Evolutionary conservation across 352 stramenopile species (phyloP).

Genomic region (Phytophthora pseudosyringae): DNA sequence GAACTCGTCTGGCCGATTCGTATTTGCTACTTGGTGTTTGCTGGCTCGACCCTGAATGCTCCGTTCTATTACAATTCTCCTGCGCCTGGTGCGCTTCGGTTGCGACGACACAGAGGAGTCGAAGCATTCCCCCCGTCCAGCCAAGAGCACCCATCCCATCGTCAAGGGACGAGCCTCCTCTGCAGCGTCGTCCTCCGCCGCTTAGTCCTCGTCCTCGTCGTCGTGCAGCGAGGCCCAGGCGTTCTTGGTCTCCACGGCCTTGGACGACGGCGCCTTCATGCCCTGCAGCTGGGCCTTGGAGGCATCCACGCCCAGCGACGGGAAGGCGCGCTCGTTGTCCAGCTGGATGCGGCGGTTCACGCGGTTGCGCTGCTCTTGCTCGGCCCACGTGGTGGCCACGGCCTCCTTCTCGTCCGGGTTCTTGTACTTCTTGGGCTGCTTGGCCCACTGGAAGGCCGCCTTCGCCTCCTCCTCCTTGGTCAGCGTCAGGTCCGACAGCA

Average conservation of each 20-base stretch:
- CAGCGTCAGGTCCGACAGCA: constrained; percentile 68
- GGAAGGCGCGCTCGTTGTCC: constrained; percentile 79
- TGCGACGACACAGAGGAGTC: constrained; percentile 11
- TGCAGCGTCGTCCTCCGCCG: neutral
- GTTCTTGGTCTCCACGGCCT: constrained; percentile 78
- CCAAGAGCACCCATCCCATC: constrained; percentile 7
- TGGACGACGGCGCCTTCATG: constrained; percentile 70
- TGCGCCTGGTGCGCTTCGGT: constrained; percentile 12
- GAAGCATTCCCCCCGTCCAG: constrained; percentile 9
- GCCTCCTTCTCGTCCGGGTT: constrained; percentile 55
- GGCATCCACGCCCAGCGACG: constrained; percentile 67
- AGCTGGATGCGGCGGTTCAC: constrained; percentile 64
- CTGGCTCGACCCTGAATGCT: constrained; percentile 16
- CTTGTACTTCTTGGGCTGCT: constrained; percentile 90
- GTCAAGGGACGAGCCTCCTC: neutral
- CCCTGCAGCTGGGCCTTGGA: constrained; percentile 55
- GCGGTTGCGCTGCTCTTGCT: constrained; percentile 79
- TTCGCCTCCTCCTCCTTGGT: constrained; percentile 63
- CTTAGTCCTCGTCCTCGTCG: constrained; percentile 67
- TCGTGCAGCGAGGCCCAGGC: constrained; percentile 72
- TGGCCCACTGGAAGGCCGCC: constrained; percentile 75
- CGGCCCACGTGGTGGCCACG: constrained; percentile 70
- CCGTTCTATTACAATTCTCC: constrained; percentile 22
- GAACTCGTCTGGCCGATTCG: constrained; percentile 9
- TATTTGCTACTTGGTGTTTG: constrained; percentile 25